Base-by-base conservation (phyloP, 495 filamentous ascomycete genomes). In the Trichoderma erinaceum region DNA sequence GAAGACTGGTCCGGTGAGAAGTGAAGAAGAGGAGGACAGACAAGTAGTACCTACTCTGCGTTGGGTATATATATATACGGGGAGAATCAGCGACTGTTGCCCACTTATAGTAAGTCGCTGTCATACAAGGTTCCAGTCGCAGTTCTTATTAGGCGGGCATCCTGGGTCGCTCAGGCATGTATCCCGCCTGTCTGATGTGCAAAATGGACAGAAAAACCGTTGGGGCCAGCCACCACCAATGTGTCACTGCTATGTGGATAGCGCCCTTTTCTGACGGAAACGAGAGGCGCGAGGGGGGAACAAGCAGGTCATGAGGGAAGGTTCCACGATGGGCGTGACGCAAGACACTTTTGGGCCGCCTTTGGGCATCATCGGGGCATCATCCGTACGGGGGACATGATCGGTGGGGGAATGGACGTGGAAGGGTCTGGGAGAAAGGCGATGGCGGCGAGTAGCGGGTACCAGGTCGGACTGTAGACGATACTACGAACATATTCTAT, bases 221-320 rank as follows among this genome's bases (percentile, higher is more conserved):
- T 56, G 50, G 50, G 50, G 50, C n/a, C 50, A 46, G 18, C 13
- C 12, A 23, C n/a, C 50, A 56, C 21, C 35, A 21, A 56, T 56
- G 56, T 61, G 56, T 61, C 56, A 61, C 56, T 61, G 16, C 12
- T 61, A 61, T 32, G 56, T 61, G 56, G 56, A 32, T 29, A 61
- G 56, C 56, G 56, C 56, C 50, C 15, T 48, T 7, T 58, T 58
- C 12, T 61, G 5, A 21, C 56, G 56, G 56, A 25, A 61, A 61
- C 23, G 56, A 61, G 56, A 61, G 52, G 23, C 29, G 50, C 15
- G 50, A 56, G 50, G 21, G 21, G 50, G 21, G 50, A 25, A 12
- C 12, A 13, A 6, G 5, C 56, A 32, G 56, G 56, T 61, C 56
- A 61, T 61, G 56, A 61, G 56, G 56, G 29, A 61, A 25, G 56